Evolutionary conservation across 805 yeast species (phyloP).

Genomic region (Lipomyces mesembrius): DNA sequence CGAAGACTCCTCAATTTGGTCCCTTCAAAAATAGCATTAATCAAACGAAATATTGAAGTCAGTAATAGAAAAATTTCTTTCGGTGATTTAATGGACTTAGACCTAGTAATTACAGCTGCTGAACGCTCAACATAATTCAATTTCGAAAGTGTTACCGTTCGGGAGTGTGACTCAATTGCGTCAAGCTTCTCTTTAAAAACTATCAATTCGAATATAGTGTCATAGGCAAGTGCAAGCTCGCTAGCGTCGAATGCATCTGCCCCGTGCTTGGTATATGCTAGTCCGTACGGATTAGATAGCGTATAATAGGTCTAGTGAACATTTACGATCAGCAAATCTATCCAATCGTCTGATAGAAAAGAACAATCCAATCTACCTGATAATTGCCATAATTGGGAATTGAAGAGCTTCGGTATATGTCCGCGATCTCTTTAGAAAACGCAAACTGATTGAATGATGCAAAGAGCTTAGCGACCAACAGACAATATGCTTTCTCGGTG

Average conservation of each 20-base stretch:
- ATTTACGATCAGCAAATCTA: not conserved
- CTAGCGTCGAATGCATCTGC: not conserved
- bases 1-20: not conserved
- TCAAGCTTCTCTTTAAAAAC: conserved; percentile 4
- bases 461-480: not conserved
- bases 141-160: conserved; percentile 3
- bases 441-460: conserved; percentile 9
- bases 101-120: conserved; percentile 8
- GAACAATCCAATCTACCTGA: conserved; percentile 15
- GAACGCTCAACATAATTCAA: conserved; percentile 27
- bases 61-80: conserved; percentile 13
- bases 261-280: conserved; percentile 11
- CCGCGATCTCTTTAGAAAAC: conserved; percentile 10
- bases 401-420: not conserved
- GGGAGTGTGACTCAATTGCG: conserved; percentile 7
- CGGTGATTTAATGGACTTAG: conserved; percentile 4
- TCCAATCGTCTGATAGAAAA: too few species aligned
- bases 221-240: conserved; percentile 5
- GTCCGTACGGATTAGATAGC: conserved; percentile 18
- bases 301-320: conserved; percentile 12
- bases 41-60: not conserved
- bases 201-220: conserved; percentile 9
- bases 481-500: not conserved
- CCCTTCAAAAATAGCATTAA: not conserved
- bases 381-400: conserved; percentile 15